These are phyloP conservation scores for Gamsiella multidivaricata DNA, from an alignment of 192 early-diverging fungal genomes.

Conservation along the genomic window DNA sequence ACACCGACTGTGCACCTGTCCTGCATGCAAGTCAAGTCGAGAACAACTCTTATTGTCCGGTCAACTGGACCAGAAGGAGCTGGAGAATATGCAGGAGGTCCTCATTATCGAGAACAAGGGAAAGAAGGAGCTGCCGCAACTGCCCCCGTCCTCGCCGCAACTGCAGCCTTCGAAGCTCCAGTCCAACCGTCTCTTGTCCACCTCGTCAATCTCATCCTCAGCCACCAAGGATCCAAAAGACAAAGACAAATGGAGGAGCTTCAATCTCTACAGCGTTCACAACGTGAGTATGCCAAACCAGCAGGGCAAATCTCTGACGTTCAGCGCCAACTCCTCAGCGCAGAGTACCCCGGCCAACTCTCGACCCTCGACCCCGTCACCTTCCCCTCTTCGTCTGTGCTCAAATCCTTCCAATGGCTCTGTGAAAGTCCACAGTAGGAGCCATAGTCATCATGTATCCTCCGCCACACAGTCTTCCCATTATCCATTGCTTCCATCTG, in stretches of 20 bases:
- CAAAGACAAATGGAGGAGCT: slow-evolving; percentile 25
- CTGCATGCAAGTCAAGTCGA: slow-evolving; percentile 45
- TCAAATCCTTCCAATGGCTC: slow-evolving; percentile 9
- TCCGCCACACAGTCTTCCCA: too few relatives aligned
- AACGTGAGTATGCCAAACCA: slow-evolving; percentile 43
- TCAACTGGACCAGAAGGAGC: slow-evolving; percentile 24
- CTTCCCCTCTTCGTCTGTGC: slow-evolving; percentile 19
- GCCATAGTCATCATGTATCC: neutral
- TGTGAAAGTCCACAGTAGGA: slow-evolving; percentile 15
- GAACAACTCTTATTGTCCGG: slow-evolving; percentile 39
- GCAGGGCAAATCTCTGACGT: slow-evolving; percentile 11
- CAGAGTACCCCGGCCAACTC: slow-evolving; percentile 36
- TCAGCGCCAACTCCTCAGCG: slow-evolving; percentile 32
- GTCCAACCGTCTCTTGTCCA: slow-evolving; percentile 10
- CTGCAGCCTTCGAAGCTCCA: neutral
- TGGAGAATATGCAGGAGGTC: slow-evolving; percentile 43
- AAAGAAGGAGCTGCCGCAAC: slow-evolving; percentile 40
- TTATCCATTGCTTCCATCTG: slow-evolving; percentile 26
- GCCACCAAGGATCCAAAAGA: neutral
- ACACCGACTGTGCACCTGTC: slow-evolving; percentile 47
- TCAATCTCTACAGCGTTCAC: slow-evolving; percentile 31
- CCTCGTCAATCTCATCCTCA: slow-evolving; percentile 10
- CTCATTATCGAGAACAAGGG: slow-evolving; percentile 49
- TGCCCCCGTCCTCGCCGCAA: slow-evolving; percentile 15
- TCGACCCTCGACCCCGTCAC: slow-evolving; percentile 37